Base-by-base conservation (phyloP, 2,329 filamentous ascomycete genomes). In the Phyllosticta citribraziliensis region DNA sequence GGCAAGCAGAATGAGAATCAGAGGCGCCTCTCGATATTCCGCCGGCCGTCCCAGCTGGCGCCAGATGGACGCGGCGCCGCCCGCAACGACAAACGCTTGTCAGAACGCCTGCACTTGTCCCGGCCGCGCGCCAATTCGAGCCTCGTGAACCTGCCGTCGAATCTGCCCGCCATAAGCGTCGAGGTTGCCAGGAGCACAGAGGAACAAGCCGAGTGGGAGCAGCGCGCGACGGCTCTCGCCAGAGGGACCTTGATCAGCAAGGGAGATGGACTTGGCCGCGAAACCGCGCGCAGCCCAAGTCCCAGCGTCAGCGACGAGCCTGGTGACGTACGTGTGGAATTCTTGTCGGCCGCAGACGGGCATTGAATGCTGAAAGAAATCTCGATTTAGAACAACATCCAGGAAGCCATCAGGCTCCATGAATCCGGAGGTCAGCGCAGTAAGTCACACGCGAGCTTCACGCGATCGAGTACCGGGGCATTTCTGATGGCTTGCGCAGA, bases 381-480 rank as follows among this genome's bases (percentile, higher is more conserved):
- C 40, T 67, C 64, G 52, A 4, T 20, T 20, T 63, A 72, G 65
- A 67, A 82, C 62, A 86, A 89, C 73, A 96, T 99, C 62, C 93
- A 97, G 75, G 87, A 95, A 75, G 94, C 94, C n/a, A 99, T 99
- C 71, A 83, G 88, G 64, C 80, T 97, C 65, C 94, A 99, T 72
- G 94, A 99, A 75, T 81, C 80, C 55, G 93, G 93, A 62, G 77
- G 80, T 82, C 40, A 47, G 40, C 40, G 17, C 40, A 47, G 40
- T 47, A n/a, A n/a, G 40, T 47, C 40, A 47, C 40, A 47, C 40
- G 40, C 17, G 65, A 67, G 72, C 71, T 52, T 50, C 27, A 61
- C 62, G 52, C 57, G 53, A 55, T 30, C 52, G 50, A 53, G 30
- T 24, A 33, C 17, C 22, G 11, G 30, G 52, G n/a, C 22, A 33